A percentile compares a stretch with the other conserved stretches of the same genome.
Conservation (phyloP, 495 filamentous ascomycete genomes). For the Trichoderma orchidacearum region DNA sequence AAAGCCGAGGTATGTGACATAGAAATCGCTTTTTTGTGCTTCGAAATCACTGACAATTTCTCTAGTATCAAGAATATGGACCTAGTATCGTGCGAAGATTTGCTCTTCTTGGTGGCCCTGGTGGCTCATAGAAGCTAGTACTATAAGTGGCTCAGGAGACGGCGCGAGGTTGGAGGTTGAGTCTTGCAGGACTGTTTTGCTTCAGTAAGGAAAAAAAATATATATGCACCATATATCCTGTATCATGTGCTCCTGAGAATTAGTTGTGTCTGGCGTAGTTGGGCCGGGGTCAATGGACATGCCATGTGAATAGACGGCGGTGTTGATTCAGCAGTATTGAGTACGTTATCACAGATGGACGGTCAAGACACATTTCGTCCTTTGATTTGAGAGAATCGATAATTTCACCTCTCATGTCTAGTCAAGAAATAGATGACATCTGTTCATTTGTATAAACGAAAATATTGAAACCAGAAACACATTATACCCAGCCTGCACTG, state of each 20-base stretch:
- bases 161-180: not conserved
- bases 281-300: no score
- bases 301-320: no score
- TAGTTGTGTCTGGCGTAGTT: no score
- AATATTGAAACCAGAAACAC: no score
- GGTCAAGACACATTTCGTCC: no score
- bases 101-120: conserved; percentile 85
- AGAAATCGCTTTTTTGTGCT: not conserved
- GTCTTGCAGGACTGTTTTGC: not conserved
- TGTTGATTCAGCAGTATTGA: no score
- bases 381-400: no score
- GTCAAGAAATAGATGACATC: not conserved
- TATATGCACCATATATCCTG: not conserved
- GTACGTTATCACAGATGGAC: no score
- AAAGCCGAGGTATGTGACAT: conserved; percentile 56
- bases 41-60: conserved; percentile 7
- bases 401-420: not conserved
- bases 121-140: conserved; percentile 33
- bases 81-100: conserved; percentile 93
- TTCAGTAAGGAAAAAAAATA: not conserved
- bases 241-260: no score
- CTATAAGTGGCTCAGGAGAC: not conserved
- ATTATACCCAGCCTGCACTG: no score
- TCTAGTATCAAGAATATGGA: conserved; percentile 80
- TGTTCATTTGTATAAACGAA: no score